These are phyloP conservation scores for Diaporthe humulicola DNA, from an alignment of 2,329 filamentous ascomycete genomes.

Conservation along the genomic window DNA sequence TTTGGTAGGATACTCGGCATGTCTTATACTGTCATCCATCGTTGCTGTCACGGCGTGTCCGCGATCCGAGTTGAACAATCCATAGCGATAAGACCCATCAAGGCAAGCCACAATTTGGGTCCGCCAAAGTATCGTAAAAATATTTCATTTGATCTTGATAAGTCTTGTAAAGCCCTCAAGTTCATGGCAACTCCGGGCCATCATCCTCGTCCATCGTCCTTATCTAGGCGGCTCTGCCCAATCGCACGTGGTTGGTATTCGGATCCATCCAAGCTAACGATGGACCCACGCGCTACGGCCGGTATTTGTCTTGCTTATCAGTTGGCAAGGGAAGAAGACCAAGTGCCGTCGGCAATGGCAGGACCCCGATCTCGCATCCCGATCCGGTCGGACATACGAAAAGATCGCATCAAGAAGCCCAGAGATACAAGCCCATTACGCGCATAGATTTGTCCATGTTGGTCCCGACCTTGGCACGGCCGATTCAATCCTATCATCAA, in stretches of 20 bases:
- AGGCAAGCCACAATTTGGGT: not conserved
- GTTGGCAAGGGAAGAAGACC: not conserved
- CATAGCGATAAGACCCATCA: constrained; percentile 11
- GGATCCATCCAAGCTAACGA: constrained; percentile 5
- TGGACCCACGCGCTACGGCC: constrained; percentile 9
- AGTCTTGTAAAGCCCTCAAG: not conserved
- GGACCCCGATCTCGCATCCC: constrained; percentile 18
- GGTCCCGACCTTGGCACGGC: not conserved
- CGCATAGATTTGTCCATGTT: not conserved
- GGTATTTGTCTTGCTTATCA: constrained; percentile 22
- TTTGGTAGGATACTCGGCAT: not conserved
- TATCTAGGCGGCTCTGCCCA: constrained; percentile 22
- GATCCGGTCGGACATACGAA: not conserved
- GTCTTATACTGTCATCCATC: not conserved
- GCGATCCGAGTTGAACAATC: not conserved
- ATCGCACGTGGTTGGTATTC: not conserved
- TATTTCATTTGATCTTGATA: not conserved
- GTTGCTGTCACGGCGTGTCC: not conserved
- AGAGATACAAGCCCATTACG: constrained; percentile 9
- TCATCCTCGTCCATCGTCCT: not conserved
- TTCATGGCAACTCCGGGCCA: not conserved
- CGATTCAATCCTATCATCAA: not conserved
- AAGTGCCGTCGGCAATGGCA: constrained; percentile 17
- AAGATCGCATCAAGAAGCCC: not conserved
- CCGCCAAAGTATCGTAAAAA: not conserved